Conservation (phyloP, 345 rosid species). For the Corymbia maculata region DNA sequence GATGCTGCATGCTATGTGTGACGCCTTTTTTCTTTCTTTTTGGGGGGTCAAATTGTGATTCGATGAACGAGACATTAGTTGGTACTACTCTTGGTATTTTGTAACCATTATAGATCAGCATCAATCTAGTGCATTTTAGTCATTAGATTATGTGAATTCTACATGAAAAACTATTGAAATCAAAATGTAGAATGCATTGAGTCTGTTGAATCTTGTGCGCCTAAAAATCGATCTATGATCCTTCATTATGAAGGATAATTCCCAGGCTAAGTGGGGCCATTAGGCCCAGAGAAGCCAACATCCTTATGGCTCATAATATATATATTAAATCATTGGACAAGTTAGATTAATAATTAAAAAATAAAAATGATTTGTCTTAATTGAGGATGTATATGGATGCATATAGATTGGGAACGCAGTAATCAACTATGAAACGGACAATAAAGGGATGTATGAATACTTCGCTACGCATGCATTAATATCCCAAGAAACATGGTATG, state of each 20-base stretch:
- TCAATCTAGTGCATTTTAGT: not conserved
- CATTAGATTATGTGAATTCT: too few species aligned
- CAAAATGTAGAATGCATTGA: too few species aligned
- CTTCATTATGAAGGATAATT: not conserved
- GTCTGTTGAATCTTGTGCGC: not conserved
- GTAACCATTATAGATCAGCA: not conserved
- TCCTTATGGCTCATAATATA: not conserved
- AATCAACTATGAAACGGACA: slow-evolving; percentile 60
- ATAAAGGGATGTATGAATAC: slow-evolving; percentile 37
- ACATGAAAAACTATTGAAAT: too few species aligned
- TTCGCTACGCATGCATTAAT: slow-evolving; percentile 25
- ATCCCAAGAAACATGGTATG: slow-evolving; percentile 22
- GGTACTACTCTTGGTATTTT: not conserved
- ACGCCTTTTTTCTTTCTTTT: not conserved
- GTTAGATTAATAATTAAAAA: not conserved
- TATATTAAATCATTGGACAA: not conserved
- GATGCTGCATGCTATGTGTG: not conserved
- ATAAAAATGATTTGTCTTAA: not conserved
- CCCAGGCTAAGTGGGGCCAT: not conserved
- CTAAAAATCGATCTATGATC: not conserved
- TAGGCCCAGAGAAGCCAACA: not conserved
- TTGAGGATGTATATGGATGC: not conserved
- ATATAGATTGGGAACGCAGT: slow-evolving; percentile 79
- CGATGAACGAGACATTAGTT: not conserved
- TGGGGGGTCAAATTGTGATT: not conserved